Evolutionary conservation across 2,329 filamentous ascomycete species (phyloP), one percentile per base, ranked within the genome.

Genomic region (Paraconiothyrium sp.): DNA sequence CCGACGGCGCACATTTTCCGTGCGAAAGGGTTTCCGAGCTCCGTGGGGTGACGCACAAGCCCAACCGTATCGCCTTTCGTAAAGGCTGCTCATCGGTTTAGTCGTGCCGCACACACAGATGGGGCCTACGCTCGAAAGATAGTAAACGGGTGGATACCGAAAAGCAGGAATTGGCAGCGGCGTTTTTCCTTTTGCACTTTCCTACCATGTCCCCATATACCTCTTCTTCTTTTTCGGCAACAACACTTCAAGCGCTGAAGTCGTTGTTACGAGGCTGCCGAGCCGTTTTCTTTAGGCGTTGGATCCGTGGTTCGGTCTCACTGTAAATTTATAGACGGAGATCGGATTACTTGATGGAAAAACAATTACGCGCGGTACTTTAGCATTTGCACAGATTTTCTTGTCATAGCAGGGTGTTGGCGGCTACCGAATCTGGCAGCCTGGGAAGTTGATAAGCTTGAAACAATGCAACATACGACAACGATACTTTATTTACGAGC

Each of bases 201-300:
- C 44, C 24, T 16, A 44, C 22, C n/a, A 27, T 39, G n/a, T 30
- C 58, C 55, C 30, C 46, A 54, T 44, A 46, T 8, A 43, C 34
- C 30, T 44, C 54, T 47, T 35, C 30, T 56, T 22, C 47, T 30
- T 6, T 54, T 49, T 61, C 46, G 41, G 50, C 51, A 65, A 52
- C 57, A 68, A 58, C 64, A 71, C 71, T 74, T 74, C 71, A 74
- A 74, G 71, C 68, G 71, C 71, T 74, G 71, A 74, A 74, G 54
- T 47, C 20, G 54, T 46, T 54, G 72, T 69, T 63, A 54, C 58
- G 66, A 55, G 54, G 54, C 46, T 43, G 59, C 43, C 34, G 54
- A n/a, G 51, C 39, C 56, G 49, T 49, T 16, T 59, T 48, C 24
- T 50, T 46, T 51, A n/a, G 54, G 47, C 35, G 58, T 60, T 49